Conservation (phyloP, 805 yeast species). For the Phaffomyces thermotolerans region DNA sequence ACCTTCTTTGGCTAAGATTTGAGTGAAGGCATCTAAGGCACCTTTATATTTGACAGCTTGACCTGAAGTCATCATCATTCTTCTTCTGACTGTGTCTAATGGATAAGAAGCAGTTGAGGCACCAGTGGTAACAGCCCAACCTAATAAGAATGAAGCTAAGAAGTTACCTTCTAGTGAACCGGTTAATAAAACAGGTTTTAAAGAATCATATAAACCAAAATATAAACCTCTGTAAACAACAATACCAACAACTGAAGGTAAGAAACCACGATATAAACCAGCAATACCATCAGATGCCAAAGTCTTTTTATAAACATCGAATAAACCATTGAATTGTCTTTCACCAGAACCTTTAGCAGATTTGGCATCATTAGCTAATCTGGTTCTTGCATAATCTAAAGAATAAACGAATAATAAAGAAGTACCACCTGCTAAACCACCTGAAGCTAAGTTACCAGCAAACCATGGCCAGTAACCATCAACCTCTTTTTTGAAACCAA, state of each 20-base stretch:
- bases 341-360: constrained; percentile 78
- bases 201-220: constrained; percentile 96
- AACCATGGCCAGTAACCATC: constrained; percentile 87
- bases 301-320: constrained; percentile 95
- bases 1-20: constrained; percentile 97
- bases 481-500: constrained; percentile 92
- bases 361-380: constrained; percentile 98
- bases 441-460: constrained; percentile 97
- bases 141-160: constrained; percentile 92
- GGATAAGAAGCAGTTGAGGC: constrained; percentile 99
- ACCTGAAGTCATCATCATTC: constrained; percentile 99
- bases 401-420: constrained; percentile 91
- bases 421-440: constrained; percentile 98
- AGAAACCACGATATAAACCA: constrained; percentile 99
- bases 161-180: constrained; percentile 93
- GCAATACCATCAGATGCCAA: constrained; percentile 94
- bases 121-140: constrained; percentile 98
- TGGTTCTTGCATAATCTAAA: constrained; percentile 96
- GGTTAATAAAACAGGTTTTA: constrained; percentile 89
- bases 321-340: constrained; percentile 94
- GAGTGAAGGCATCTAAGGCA: constrained; percentile 86
- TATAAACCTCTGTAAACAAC: constrained; percentile 98
- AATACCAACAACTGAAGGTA: constrained; percentile 96
- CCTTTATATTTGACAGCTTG: constrained; percentile 95
- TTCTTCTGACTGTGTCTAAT: constrained; percentile 98